These are phyloP conservation scores for Talaromyces piceae DNA, from an alignment of 2,329 filamentous ascomycete genomes.

Conservation along the genomic window DNA sequence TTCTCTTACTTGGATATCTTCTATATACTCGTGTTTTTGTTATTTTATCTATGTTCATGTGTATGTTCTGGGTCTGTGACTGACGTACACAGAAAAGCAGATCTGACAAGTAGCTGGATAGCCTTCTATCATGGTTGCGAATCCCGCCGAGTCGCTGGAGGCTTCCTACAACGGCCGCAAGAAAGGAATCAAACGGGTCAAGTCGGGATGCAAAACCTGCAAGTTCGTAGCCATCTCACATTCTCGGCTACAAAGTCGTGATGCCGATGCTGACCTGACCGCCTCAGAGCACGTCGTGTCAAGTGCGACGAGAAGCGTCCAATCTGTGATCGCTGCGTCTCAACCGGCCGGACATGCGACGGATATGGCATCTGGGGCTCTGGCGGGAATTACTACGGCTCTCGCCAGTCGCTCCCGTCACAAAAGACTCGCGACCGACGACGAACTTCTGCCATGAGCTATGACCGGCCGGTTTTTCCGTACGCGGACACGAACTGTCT, in stretches of 20 bases:
- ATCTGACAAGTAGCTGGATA: too few species aligned
- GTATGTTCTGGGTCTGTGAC: too few species aligned
- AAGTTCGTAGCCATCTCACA: background rate
- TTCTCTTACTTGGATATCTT: background rate
- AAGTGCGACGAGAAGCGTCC: slow-evolving; percentile 3
- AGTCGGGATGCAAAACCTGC: slow-evolving; percentile 7
- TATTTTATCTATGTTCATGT: too few species aligned
- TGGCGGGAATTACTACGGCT: slow-evolving; percentile 6
- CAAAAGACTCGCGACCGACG: background rate
- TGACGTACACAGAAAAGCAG: too few species aligned
- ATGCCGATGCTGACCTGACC: background rate
- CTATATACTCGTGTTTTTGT: too few species aligned
- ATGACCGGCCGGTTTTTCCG: background rate
- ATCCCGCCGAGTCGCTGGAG: background rate
- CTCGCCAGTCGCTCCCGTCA: background rate
- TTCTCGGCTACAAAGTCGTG: too few species aligned
- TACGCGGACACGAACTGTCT: background rate
- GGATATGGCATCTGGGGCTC: slow-evolving; percentile 6
- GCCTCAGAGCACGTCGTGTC: background rate
- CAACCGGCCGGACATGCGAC: slow-evolving; percentile 3
- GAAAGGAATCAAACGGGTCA: slow-evolving; percentile 2
- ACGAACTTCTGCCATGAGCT: background rate
- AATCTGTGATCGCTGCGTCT: slow-evolving; percentile 1
- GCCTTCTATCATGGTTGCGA: background rate
- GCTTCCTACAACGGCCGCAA: background rate